Base-by-base conservation (phyloP, 2,329 filamentous ascomycete genomes). In the Fragosphaeria purpurea region DNA sequence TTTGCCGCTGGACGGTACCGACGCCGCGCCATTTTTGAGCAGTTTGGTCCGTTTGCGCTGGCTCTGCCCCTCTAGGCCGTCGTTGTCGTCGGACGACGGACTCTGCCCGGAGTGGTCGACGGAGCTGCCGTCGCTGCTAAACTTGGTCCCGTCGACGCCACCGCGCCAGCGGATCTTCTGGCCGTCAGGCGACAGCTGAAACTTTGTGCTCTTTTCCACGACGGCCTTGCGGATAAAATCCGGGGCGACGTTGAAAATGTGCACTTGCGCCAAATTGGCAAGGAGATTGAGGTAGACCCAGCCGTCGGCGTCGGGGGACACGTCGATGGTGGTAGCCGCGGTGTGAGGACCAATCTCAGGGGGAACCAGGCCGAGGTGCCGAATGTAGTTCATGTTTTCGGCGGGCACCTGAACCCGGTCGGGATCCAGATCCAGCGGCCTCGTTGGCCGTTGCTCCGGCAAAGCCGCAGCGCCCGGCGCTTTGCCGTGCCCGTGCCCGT, bases 201-300 rank as follows among this genome's bases (percentile, higher is more conserved):
- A 82, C 58, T 85, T 86, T 22, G 77, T 76, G 59, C 86, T 91
- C 56, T 82, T 77, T 46, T 85, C 80, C 0, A 72, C 70, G 1
- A 94, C 73, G 0, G 88, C 85, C 38, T 78, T 77, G 52, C 85
- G 82, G 40, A 93, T 81, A 59, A 91, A 91, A 33, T 84, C 80
- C 0, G 83, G 75, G 0, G 88, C 89, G 1, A 94, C 87, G 52
- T 88, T 90, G 57, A 93, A 75, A 0, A 89, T 91, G 59, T 94
- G 88, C 13, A 94, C 69, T 65, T 94, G 88, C 0, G 88, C 88
- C 71, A 94, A 77, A 60, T 85, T 89, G 61, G 83, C 82, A 1
- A 94, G 72, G 1, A 94, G 68, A 58, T 93, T 93, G 6, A 93
- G 68, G 58, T 90, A 91, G 0, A 91, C 80, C 87, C 87, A 93